Evolutionary conservation across 768 basidiomycete species (phyloP), one percentile per base, ranked within the genome.

Genomic region (Xanthoconium purpureum): DNA sequence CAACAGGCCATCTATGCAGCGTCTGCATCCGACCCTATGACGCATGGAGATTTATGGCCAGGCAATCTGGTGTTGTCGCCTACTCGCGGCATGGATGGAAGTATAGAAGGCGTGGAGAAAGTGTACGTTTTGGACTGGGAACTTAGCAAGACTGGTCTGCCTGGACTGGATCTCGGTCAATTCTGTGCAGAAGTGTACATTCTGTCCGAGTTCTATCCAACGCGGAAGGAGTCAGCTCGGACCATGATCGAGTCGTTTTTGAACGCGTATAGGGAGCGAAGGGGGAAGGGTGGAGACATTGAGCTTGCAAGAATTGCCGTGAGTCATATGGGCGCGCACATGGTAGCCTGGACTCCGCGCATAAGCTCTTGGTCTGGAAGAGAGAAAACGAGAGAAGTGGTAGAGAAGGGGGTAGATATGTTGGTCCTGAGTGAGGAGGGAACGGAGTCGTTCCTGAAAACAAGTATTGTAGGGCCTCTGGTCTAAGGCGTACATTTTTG

Each of bases 1-100:
- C 57, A 63, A 11, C 44, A 62, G 24, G 69, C 59, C n/a, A 77
- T 81, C 35, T 44, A 56, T 28, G 65, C 65, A 28, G 65, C 67
- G 12, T 61, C 59, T 3, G 32, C 66, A 30, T 54, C 63, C 36
- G 74, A 75, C 46, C 63, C 71, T 12, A 46, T 72, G 55, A 73
- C 70, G 20, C 71, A 71, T 12, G 87, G 88, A 0, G 88, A 89
- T 66, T 84, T 88, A 61, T 89, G 87, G 86, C 80, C 87, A 2
- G 87, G 86, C 0, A 88, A 89, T 62, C 59, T 88, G 45, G 72
- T 87, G 57, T 61, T 87, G n/a, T 66, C 61, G 12, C 64, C 77
- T 12, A 68, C 68, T 47, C 63, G 63, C 7, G 64, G 70, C 1
- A n/a, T 40, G 13, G 65, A 66, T 8, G 73, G 73, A 13, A 52